Evolutionary conservation across 768 basidiomycete genomes (phyloP).

Genomic region (Pisolithus tinctorius): DNA sequence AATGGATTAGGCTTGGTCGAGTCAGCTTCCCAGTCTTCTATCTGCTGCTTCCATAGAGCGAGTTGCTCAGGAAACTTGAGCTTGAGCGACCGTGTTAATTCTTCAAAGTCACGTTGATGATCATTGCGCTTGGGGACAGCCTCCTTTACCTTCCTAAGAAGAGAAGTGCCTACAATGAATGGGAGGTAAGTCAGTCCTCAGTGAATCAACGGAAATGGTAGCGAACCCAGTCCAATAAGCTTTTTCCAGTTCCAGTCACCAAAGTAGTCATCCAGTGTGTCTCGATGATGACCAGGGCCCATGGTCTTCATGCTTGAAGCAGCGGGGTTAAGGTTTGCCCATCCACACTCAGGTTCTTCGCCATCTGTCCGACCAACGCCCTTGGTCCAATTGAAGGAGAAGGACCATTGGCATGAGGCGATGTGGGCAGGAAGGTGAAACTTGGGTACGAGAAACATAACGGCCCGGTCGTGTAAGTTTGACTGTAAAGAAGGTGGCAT

Average conservation of each 20-base stretch:
- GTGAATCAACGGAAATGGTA: background rate
- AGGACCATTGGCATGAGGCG: conserved; percentile 20
- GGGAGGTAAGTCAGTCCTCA: background rate
- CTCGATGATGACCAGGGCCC: too few relatives aligned
- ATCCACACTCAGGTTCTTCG: conserved; percentile 31
- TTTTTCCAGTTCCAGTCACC: conserved; percentile 34
- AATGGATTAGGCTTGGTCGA: conserved; percentile 6
- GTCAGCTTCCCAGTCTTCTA: conserved; percentile 7
- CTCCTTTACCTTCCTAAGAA: conserved; percentile 3
- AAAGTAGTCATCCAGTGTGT: conserved; percentile 30
- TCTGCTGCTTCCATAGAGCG: background rate
- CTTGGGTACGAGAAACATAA: conserved; percentile 24
- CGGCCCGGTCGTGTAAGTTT: background rate
- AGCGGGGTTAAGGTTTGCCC: conserved; percentile 28
- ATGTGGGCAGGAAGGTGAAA: conserved; percentile 34
- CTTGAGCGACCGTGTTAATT: background rate
- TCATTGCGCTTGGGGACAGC: conserved; percentile 4
- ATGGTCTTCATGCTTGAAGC: conserved; percentile 13
- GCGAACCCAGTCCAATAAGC: conserved; percentile 18
- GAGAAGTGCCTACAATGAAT: background rate
- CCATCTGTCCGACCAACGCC: conserved; percentile 4
- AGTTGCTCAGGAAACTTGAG: background rate
- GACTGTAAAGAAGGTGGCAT: background rate
- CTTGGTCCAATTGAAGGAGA: conserved; percentile 23
- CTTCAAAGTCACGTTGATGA: conserved; percentile 2